Evolutionary conservation across 441 rosid genomes (phyloP).

Genomic region (Syzygium malaccense): DNA sequence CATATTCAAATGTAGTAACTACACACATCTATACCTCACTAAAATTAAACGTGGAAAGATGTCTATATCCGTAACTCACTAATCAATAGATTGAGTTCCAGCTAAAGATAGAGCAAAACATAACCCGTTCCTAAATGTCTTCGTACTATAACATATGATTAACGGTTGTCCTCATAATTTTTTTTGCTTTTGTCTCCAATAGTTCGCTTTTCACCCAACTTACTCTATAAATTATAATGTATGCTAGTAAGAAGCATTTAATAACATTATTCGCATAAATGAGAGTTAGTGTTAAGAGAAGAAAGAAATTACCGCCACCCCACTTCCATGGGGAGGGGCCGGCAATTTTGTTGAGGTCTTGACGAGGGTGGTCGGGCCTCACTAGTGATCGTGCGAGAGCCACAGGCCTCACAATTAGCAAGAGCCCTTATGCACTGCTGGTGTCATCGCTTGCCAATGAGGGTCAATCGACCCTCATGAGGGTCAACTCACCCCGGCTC

Average conservation of each 20-base stretch:
- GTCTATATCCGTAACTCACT: background rate
- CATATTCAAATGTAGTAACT: background rate
- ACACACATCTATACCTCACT: background rate
- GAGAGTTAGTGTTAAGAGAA: background rate
- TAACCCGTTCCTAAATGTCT: background rate
- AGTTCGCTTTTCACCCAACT: background rate
- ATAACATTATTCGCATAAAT: background rate
- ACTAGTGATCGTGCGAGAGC: too few relatives aligned
- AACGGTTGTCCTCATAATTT: background rate
- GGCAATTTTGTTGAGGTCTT: background rate
- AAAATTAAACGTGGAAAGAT: background rate
- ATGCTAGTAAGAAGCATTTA: background rate
- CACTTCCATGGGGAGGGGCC: background rate
- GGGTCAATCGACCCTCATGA: background rate
- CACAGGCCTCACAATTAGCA: background rate
- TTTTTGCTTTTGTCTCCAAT: background rate
- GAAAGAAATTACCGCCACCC: background rate
- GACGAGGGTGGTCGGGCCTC: background rate
- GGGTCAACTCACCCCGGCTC: background rate
- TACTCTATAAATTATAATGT: background rate
- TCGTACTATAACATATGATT: background rate
- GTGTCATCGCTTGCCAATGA: background rate
- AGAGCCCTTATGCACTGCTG: rapidly evolving
- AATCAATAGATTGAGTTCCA: background rate
- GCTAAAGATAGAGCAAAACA: background rate